phyloP scores from a whole-genome alignment of 495 filamentous ascomycete genomes.

The Tetracladium marchalianum region DNA sequence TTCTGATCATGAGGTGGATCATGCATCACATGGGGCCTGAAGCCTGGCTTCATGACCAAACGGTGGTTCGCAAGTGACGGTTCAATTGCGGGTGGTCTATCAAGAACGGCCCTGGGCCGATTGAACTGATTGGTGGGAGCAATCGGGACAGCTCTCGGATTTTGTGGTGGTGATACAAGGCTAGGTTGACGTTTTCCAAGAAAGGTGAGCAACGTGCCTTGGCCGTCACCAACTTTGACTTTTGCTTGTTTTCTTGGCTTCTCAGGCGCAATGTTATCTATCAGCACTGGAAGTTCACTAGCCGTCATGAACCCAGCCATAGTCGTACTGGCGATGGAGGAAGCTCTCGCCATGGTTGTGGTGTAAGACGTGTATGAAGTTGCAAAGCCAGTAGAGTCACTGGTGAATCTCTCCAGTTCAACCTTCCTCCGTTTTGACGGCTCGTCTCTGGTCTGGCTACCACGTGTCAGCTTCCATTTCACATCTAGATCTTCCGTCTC shows the following conservation, averaged over 20 bases:
- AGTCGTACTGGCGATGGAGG: constrained; percentile 14
- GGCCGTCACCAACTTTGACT: constrained; percentile 26
- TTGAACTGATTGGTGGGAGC: constrained; percentile 8
- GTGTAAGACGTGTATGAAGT: constrained; percentile 13
- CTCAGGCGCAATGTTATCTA: constrained; percentile 2
- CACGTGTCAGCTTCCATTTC: constrained; percentile 11
- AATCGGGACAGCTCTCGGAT: constrained; percentile 1
- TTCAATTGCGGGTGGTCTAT: constrained; percentile 23
- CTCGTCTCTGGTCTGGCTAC: constrained; percentile 27
- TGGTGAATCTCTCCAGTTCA: constrained; percentile 24
- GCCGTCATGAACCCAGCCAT: constrained; percentile 20
- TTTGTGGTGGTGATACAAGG: constrained; percentile 2
- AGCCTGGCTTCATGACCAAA: constrained; percentile 6
- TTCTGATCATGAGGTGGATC: constrained; percentile 1
- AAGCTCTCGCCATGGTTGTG: constrained; percentile 19
- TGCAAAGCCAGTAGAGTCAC: constrained; percentile 11
- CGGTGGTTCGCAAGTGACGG: constrained; percentile 18
- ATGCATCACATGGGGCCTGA: constrained; percentile 1
- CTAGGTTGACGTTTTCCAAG: constrained; percentile 24
- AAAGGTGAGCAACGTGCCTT: constrained; percentile 38
- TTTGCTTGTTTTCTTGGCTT: constrained; percentile 12
- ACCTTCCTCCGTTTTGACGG: constrained; percentile 19
- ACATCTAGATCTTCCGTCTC: constrained; percentile 25
- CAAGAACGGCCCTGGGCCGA: constrained; percentile 27
- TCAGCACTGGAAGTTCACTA: constrained; percentile 16